Percentiles rank a stretch among this genome's conserved stretches.
Evolutionary conservation across 345 rosid genomes (phyloP).

Genomic region (Cardamine chenopodiifolia): DNA sequence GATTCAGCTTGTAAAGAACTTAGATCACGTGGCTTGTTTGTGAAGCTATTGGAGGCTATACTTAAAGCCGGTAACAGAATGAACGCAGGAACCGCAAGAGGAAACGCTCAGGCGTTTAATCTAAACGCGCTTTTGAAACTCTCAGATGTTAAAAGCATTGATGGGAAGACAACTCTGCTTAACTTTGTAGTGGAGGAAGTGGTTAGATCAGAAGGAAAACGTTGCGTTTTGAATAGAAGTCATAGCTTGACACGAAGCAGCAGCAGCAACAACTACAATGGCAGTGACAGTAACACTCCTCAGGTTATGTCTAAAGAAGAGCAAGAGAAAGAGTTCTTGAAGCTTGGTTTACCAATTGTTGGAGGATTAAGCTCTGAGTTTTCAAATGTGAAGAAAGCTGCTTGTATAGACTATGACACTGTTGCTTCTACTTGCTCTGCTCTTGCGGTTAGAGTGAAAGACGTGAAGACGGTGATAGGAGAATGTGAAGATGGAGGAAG

Average conservation of each 20-base stretch:
- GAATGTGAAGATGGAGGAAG: constrained; percentile 43
- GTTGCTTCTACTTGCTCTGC: constrained; percentile 51
- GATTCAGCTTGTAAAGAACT: constrained; percentile 77
- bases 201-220: constrained; percentile 76
- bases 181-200: constrained; percentile 89
- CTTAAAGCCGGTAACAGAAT: constrained; percentile 93
- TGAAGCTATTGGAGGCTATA: constrained; percentile 86
- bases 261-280: constrained; percentile 26
- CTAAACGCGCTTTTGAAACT: constrained; percentile 74
- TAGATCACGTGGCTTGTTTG: constrained; percentile 63
- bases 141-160: constrained; percentile 79
- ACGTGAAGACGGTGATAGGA: constrained; percentile 43
- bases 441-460: constrained; percentile 54
- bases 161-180: constrained; percentile 79
- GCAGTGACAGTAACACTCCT: constrained; percentile 7
- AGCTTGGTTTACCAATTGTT: constrained; percentile 72
- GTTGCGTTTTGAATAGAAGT: constrained; percentile 54
- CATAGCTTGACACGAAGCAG: constrained; percentile 51
- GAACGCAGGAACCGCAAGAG: constrained; percentile 92
- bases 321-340: constrained; percentile 60
- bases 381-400: constrained; percentile 83
- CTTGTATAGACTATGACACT: constrained; percentile 53
- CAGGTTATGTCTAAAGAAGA: constrained; percentile 52
- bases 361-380: constrained; percentile 80
- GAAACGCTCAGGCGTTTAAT: constrained; percentile 85